Percentiles rank a stretch among this genome's conserved stretches.
phyloP scores from a whole-genome alignment of 768 basidiomycete species.

The Coprinellus micaceus region DNA sequence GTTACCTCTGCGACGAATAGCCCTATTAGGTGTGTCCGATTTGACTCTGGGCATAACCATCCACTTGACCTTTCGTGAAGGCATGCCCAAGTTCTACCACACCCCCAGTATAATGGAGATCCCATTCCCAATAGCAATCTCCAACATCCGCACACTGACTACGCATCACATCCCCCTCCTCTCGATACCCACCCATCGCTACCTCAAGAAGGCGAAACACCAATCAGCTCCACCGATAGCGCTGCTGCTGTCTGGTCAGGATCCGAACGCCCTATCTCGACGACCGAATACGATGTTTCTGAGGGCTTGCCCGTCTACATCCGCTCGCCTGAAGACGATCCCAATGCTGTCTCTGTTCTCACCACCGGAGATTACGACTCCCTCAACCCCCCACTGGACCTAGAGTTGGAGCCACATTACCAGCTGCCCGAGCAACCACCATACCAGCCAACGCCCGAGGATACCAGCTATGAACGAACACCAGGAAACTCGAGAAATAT shows the following conservation, averaged over 20 bases:
- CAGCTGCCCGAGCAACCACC: not conserved
- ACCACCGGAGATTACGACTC: not conserved
- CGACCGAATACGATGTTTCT: constrained; percentile 6
- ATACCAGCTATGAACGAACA: constrained; percentile 3
- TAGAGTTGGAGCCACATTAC: not conserved
- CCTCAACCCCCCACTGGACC: not conserved
- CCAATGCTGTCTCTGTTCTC: constrained; percentile 1
- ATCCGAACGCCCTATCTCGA: not conserved
- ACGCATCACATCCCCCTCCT: constrained; percentile 2
- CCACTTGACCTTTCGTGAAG: not conserved
- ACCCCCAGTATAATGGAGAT: not conserved
- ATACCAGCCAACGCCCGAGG: not conserved
- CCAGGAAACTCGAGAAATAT: not conserved
- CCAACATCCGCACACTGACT: not conserved
- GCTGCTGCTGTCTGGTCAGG: not conserved
- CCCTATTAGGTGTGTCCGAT: not conserved
- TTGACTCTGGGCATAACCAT: not conserved
- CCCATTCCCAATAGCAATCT: not conserved
- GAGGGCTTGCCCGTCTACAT: constrained; percentile 9
- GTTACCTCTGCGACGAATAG: not conserved
- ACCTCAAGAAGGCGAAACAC: not conserved
- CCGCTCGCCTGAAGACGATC: constrained; percentile 7
- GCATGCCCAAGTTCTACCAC: not conserved
- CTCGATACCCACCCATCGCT: constrained; percentile 5
- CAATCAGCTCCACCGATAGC: not conserved